These are phyloP conservation scores for Polyporus tsugae DNA, from an alignment of 1,284 basidiomycete genomes.

Conservation along the genomic window DNA sequence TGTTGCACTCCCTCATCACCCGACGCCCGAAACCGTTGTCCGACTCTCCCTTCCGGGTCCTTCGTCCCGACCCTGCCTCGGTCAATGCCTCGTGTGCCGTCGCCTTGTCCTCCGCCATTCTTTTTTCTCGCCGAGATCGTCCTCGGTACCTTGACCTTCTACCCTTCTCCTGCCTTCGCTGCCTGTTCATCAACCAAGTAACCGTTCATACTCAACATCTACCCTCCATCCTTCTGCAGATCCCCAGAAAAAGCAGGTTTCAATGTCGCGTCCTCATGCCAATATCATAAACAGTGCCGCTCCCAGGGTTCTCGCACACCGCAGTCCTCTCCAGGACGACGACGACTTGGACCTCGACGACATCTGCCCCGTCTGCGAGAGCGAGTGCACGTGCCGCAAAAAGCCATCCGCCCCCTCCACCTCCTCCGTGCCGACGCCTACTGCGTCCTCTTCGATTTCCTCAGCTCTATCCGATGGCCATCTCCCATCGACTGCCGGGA, in stretches of 20 bases:
- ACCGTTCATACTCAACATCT: slow-evolving; percentile 14
- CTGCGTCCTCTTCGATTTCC: slow-evolving; percentile 38
- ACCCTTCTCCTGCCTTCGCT: slow-evolving; percentile 13
- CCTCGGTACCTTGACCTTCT: slow-evolving; percentile 19
- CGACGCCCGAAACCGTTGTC: slow-evolving; percentile 23
- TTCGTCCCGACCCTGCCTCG: slow-evolving; percentile 20
- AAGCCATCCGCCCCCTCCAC: slow-evolving; percentile 41
- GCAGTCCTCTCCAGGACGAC: slow-evolving; percentile 51
- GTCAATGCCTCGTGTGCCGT: slow-evolving; percentile 9
- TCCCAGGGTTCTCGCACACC: slow-evolving; percentile 30
- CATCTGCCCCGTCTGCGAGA: slow-evolving; percentile 87
- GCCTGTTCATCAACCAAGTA: slow-evolving; percentile 19
- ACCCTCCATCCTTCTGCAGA: slow-evolving; percentile 45
- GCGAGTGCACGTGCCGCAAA: slow-evolving; percentile 78
- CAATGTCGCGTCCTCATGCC: slow-evolving; percentile 73
- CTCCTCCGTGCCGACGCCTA: slow-evolving; percentile 39
- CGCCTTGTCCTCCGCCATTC: slow-evolving; percentile 14
- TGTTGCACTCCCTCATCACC: slow-evolving; percentile 17
- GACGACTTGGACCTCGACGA: slow-evolving; percentile 82
- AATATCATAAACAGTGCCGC: slow-evolving; percentile 63
- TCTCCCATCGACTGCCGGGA: slow-evolving; percentile 37
- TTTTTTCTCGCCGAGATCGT: slow-evolving; percentile 21
- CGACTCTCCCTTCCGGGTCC: slow-evolving; percentile 22
- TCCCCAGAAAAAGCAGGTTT: slow-evolving; percentile 63
- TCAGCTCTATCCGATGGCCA: slow-evolving; percentile 31